A percentile compares a stretch with the other conserved stretches of the same genome.
phyloP scores from a whole-genome alignment of 1,284 basidiomycete genomes.

The Naganishia albida region DNA sequence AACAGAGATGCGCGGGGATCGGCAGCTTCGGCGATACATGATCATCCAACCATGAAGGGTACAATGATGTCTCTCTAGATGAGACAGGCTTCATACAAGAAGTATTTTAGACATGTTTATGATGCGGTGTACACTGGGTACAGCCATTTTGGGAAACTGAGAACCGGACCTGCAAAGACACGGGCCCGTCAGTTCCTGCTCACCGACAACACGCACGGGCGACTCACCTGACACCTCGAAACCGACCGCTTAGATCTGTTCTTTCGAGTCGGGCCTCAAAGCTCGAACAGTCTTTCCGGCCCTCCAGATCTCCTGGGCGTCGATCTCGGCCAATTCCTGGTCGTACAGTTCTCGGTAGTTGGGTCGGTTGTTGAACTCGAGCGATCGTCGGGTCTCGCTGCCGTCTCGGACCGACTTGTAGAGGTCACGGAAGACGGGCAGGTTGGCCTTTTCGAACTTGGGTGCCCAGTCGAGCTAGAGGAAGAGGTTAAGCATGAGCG shows the following conservation, averaged over 20 bases:
- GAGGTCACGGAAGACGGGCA: constrained; percentile 87
- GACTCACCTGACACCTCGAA: constrained; percentile 1
- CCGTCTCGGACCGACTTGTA: constrained; percentile 94
- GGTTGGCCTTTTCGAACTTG: constrained; percentile 88
- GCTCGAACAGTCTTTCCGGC: constrained; percentile 63
- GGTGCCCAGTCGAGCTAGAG: constrained; percentile 85
- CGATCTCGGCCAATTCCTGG: constrained; percentile 91
- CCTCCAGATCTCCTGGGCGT: constrained; percentile 88
- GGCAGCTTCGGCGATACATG: constrained; percentile 8
- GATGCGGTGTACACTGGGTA: constrained; percentile 9
- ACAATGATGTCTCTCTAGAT: constrained; percentile 24
- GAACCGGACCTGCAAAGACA: background rate
- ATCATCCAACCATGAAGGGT: constrained; percentile 21
- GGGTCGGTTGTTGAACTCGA: constrained; percentile 90
- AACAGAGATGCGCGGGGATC: background rate
- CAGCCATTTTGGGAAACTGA: constrained; percentile 11
- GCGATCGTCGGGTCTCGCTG: constrained; percentile 92
- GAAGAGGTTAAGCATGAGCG: background rate
- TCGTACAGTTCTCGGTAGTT: constrained; percentile 94
- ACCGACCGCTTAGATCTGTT: constrained; percentile 21
- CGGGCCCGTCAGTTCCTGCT: no score
- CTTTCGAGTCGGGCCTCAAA: constrained; percentile 32
- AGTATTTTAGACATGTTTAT: constrained; percentile 23
- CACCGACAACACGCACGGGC: background rate
- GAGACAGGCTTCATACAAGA: constrained; percentile 29